Evolutionary conservation across 768 basidiomycete species (phyloP).

Genomic region (Leccinum olivaceopallidum): DNA sequence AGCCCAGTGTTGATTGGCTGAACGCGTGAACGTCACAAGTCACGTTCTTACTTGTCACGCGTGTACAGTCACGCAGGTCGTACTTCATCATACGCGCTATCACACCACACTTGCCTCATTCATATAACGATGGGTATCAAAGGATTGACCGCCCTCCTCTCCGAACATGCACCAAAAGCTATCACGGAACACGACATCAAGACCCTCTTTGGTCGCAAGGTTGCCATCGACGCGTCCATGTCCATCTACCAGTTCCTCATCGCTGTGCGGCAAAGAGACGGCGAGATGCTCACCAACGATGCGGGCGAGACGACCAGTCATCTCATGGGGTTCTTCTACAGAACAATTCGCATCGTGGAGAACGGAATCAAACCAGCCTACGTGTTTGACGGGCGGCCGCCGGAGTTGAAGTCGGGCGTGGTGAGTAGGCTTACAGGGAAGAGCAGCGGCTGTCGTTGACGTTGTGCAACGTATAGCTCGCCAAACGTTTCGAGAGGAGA

Average conservation of each 20-base stretch:
- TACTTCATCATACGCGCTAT: background rate
- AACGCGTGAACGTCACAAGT: constrained; percentile 18
- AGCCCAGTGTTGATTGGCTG: background rate
- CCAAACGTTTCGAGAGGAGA: constrained; percentile 89
- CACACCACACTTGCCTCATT: background rate
- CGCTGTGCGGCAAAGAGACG: constrained; percentile 94
- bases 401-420: constrained; percentile 95
- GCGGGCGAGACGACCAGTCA: constrained; percentile 97
- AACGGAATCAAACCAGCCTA: constrained; percentile 98
- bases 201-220: constrained; percentile 96
- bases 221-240: constrained; percentile 98
- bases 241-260: constrained; percentile 98
- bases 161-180: constrained; percentile 84
- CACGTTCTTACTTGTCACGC: constrained; percentile 14
- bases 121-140: constrained; percentile 80
- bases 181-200: constrained; percentile 94
- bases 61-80: constrained; percentile 14
- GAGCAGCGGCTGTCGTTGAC: background rate
- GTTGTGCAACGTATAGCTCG: constrained; percentile 55
- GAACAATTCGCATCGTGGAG: constrained; percentile 96
- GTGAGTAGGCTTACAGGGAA: constrained; percentile 51
- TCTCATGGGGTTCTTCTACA: constrained; percentile 98
- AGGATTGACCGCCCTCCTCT: constrained; percentile 87
- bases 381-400: constrained; percentile 98
- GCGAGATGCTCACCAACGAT: constrained; percentile 97